Conservation (phyloP, 2,329 filamentous ascomycete genomes). For the Venturia effusa region DNA sequence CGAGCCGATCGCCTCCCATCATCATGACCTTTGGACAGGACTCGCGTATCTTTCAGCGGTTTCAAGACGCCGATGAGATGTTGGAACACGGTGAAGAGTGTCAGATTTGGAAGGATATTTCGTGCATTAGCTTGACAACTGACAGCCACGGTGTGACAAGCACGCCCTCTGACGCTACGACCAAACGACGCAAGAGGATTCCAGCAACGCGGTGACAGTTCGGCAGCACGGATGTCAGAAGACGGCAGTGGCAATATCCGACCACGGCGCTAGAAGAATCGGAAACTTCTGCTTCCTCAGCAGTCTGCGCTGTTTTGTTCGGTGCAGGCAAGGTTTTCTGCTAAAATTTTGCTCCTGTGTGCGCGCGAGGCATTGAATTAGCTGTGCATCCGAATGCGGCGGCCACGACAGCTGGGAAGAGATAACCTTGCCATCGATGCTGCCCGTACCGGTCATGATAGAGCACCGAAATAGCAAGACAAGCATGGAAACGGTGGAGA, state of each 20-base stretch:
- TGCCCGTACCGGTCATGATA: background rate
- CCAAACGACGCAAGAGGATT: background rate
- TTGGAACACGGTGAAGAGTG: background rate
- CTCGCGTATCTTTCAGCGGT: background rate
- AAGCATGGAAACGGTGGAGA: background rate
- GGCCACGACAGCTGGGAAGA: background rate
- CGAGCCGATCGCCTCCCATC: background rate
- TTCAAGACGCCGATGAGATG: background rate
- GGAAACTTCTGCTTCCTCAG: background rate
- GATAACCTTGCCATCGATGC: background rate
- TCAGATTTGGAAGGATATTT: background rate
- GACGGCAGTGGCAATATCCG: background rate
- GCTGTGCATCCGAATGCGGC: background rate
- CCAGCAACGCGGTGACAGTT: slow-evolving; percentile 1
- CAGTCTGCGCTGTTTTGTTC: background rate
- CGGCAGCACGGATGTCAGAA: slow-evolving; percentile 5
- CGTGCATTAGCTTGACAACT: background rate
- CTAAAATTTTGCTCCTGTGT: background rate
- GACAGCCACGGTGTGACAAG: background rate
- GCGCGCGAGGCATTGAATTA: background rate
- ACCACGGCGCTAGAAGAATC: background rate
- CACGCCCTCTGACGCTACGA: background rate
- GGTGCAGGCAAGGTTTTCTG: background rate
- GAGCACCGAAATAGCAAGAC: background rate
- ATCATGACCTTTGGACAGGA: background rate